phyloP scores from a whole-genome alignment of 1,139 yeast genomes.

The Suhomyces taliae region DNA sequence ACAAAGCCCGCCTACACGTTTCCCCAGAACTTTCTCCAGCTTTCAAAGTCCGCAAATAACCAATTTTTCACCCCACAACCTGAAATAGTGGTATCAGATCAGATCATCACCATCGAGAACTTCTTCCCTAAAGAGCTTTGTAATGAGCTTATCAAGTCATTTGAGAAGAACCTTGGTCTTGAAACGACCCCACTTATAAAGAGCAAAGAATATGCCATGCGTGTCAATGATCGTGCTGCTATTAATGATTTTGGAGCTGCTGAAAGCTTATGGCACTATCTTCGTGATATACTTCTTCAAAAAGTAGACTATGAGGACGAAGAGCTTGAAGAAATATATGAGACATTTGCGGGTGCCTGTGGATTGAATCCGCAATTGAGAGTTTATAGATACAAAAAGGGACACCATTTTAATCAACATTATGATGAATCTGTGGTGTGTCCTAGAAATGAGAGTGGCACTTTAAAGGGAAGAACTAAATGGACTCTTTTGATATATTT shows the following conservation, averaged over 20 bases:
- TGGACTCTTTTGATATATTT: constrained; percentile 65
- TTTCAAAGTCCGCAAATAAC: constrained; percentile 21
- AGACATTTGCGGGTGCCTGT: constrained; percentile 37
- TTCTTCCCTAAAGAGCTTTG: constrained; percentile 47
- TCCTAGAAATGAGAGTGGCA: constrained; percentile 20
- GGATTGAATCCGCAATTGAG: constrained; percentile 61
- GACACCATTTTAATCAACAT: constrained; percentile 64
- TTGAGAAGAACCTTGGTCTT: constrained; percentile 31
- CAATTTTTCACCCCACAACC: constrained; percentile 38
- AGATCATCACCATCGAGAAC: constrained; percentile 48
- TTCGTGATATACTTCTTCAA: constrained; percentile 33
- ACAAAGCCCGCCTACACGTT: constrained; percentile 20
- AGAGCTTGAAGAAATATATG: constrained; percentile 24
- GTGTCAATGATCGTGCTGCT: constrained; percentile 56
- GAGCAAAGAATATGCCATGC: constrained; percentile 56
- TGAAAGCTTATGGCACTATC: constrained; percentile 44
- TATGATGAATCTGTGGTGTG: constrained; percentile 59
- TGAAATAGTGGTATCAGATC: constrained; percentile 33
- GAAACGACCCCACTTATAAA: constrained; percentile 53
- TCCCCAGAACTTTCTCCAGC: constrained; percentile 28
- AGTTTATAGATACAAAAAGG: constrained; percentile 55
- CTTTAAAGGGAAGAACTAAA: constrained; percentile 40
- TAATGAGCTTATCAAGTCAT: constrained; percentile 41
- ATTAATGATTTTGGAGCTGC: constrained; percentile 44
- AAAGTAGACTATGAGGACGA: constrained; percentile 32